phyloP scores from a whole-genome alignment of 148 eudicot genomes.

The Silene uniflora region DNA sequence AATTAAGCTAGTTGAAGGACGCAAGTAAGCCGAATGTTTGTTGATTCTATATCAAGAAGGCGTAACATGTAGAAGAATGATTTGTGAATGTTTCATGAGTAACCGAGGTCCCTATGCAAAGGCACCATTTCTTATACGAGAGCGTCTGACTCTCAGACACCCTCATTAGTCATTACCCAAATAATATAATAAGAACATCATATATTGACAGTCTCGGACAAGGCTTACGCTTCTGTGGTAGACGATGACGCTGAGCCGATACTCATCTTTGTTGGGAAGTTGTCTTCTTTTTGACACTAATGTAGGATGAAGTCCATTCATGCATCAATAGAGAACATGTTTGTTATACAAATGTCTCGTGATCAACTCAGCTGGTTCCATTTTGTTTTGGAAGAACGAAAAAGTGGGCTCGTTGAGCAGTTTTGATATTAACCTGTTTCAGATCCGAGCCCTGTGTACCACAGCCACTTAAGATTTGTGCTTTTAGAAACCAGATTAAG shows the following conservation, averaged over 20 bases:
- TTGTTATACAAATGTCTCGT: not conserved
- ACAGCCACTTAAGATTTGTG: too few species aligned
- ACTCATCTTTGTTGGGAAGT: not conserved
- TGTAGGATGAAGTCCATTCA: not conserved
- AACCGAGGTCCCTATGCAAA: not conserved
- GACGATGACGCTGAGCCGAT: too few species aligned
- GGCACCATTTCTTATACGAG: not conserved
- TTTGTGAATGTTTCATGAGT: not conserved
- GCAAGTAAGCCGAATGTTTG: not conserved
- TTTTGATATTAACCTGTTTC: too few species aligned
- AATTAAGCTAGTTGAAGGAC: not conserved
- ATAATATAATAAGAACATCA: too few species aligned
- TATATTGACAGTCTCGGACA: not conserved
- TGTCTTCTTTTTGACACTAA: not conserved
- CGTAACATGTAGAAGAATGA: not conserved
- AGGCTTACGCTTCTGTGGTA: not conserved
- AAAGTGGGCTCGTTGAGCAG: too few species aligned
- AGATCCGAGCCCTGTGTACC: too few species aligned
- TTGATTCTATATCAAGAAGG: not conserved
- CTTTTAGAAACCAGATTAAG: too few species aligned
- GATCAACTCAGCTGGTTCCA: not conserved
- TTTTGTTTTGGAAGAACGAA: not conserved
- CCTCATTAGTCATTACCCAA: not conserved
- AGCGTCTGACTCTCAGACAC: not conserved
- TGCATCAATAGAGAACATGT: not conserved